These are phyloP conservation scores for Aspergillus proliferans DNA, from an alignment of 2,329 filamentous ascomycete genomes.

Conservation along the genomic window DNA sequence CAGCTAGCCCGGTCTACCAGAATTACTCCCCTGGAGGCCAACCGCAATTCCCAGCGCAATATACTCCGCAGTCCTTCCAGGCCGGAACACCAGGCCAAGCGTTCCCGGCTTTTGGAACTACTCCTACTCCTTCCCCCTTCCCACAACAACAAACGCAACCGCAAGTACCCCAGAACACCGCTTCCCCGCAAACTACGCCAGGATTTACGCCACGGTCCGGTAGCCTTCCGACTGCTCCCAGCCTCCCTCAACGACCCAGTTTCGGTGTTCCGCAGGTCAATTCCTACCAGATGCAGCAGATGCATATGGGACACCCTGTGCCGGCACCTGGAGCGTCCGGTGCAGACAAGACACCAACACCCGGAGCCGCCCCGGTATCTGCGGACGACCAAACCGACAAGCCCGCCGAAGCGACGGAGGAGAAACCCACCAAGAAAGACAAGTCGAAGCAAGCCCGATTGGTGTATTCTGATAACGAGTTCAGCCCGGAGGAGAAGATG, in stretches of 20 bases:
- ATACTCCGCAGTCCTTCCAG: conserved; percentile 23
- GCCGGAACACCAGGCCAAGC: conserved; percentile 19
- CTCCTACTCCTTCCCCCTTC: conserved; percentile 33
- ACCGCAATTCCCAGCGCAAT: conserved; percentile 30
- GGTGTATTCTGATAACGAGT: conserved; percentile 73
- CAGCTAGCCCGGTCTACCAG: conserved; percentile 32
- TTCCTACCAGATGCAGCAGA: conserved; percentile 50
- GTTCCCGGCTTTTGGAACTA: conserved; percentile 33
- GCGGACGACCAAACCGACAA: conserved; percentile 36
- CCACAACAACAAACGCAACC: conserved; percentile 38
- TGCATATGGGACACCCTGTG: conserved; percentile 48
- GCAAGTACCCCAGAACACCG: conserved; percentile 35
- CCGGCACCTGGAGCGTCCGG: conserved; percentile 19
- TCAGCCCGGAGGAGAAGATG: conserved; percentile 88
- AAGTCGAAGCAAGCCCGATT: conserved; percentile 61
- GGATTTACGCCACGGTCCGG: conserved; percentile 45
- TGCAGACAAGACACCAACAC: conserved; percentile 20
- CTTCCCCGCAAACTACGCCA: conserved; percentile 34
- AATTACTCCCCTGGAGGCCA: conserved; percentile 31
- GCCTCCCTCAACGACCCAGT: conserved; percentile 55
- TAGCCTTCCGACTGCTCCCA: conserved; percentile 50
- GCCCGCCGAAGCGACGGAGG: conserved; percentile 41
- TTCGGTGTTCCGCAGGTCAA: conserved; percentile 51
- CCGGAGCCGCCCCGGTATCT: conserved; percentile 21
- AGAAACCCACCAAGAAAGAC: conserved; percentile 63